A percentile compares a stretch with the other conserved stretches of the same genome.
These are phyloP conservation scores for Phaeosphaeria sp. DNA, from an alignment of 2,329 filamentous ascomycete species.

Conservation along the genomic window DNA sequence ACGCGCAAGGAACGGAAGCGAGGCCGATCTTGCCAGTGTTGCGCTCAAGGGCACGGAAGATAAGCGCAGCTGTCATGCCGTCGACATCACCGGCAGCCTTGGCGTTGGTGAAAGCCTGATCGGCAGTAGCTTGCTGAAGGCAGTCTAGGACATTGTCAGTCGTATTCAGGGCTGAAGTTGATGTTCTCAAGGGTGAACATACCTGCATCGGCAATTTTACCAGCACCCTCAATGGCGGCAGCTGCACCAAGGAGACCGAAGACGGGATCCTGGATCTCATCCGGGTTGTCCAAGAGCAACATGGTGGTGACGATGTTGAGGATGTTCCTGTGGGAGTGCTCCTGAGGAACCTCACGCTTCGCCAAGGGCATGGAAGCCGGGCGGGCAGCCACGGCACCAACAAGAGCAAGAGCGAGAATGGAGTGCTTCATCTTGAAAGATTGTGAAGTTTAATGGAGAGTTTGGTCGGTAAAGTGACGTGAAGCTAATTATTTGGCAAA, in stretches of 20 bases:
- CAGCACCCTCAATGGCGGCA: conserved; percentile 57
- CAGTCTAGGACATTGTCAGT: conserved; percentile 52
- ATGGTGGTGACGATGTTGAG: conserved; percentile 54
- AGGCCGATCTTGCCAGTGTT: conserved; percentile 66
- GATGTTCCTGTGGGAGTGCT: conserved; percentile 62
- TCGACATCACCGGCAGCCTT: conserved; percentile 60
- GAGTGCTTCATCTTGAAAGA: conserved; percentile 44
- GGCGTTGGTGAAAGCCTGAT: conserved; percentile 67
- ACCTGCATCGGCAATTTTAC: conserved; percentile 53
- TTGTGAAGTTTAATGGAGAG: neutral
- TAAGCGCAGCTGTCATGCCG: conserved; percentile 62
- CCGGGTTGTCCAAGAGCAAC: conserved; percentile 57
- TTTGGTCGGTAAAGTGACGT: neutral
- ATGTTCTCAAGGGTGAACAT: conserved; percentile 15
- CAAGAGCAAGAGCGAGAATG: conserved; percentile 36
- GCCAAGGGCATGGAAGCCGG: conserved; percentile 25
- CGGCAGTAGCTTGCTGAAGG: conserved; percentile 64
- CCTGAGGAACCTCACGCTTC: conserved; percentile 63
- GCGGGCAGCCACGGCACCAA: conserved; percentile 36
- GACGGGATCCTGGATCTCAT: conserved; percentile 56
- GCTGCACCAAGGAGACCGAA: conserved; percentile 62
- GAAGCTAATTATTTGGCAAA: neutral
- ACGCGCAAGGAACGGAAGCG: conserved; percentile 63
- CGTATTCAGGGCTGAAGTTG: neutral
- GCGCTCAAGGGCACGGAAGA: conserved; percentile 64